Evolutionary conservation across 1,284 basidiomycete genomes (phyloP).

Genomic region (Rhodotorula sp.): DNA sequence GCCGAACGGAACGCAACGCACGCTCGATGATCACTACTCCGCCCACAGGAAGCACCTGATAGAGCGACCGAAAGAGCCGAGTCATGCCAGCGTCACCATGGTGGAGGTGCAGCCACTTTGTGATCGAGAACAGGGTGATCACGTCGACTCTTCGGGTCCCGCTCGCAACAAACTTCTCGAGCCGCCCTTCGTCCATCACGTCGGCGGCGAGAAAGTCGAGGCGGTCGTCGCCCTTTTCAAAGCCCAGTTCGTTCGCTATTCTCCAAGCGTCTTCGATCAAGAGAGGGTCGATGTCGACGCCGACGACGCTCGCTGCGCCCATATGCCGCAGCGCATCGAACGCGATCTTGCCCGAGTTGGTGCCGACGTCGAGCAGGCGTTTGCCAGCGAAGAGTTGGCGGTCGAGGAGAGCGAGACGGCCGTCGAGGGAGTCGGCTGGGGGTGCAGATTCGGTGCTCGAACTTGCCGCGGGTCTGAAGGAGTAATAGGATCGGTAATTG

Average conservation of each 20-base stretch:
- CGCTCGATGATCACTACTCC: conserved; percentile 36
- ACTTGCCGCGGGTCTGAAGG: conserved; percentile 5
- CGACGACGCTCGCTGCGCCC: conserved; percentile 7
- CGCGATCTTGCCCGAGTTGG: conserved; percentile 39
- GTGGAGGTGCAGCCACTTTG: conserved; percentile 40
- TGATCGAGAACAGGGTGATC: conserved; percentile 37
- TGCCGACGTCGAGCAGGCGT: conserved; percentile 39
- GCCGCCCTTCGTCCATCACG: conserved; percentile 22
- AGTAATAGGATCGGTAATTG: conserved; percentile 38
- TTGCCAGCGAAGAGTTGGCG: conserved; percentile 21
- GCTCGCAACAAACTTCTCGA: conserved; percentile 1
- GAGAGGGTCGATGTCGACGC: conserved; percentile 37
- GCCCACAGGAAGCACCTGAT: conserved; percentile 11
- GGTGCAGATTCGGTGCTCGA: conserved; percentile 8
- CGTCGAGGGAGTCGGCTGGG: conserved; percentile 1
- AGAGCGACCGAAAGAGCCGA: conserved; percentile 22
- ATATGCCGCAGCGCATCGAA: conserved; percentile 21
- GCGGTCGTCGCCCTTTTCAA: not conserved
- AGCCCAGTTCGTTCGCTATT: not conserved
- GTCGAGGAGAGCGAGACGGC: conserved; percentile 28
- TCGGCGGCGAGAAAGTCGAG: conserved; percentile 11
- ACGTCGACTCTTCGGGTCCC: conserved; percentile 15
- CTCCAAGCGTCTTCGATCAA: conserved; percentile 24
- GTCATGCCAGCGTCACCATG: conserved; percentile 34
- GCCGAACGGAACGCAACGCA: not conserved